Evolutionary conservation across 371 early-diverging fungal species (phyloP).

Genomic region (Cokeromyces recurvatus): DNA sequence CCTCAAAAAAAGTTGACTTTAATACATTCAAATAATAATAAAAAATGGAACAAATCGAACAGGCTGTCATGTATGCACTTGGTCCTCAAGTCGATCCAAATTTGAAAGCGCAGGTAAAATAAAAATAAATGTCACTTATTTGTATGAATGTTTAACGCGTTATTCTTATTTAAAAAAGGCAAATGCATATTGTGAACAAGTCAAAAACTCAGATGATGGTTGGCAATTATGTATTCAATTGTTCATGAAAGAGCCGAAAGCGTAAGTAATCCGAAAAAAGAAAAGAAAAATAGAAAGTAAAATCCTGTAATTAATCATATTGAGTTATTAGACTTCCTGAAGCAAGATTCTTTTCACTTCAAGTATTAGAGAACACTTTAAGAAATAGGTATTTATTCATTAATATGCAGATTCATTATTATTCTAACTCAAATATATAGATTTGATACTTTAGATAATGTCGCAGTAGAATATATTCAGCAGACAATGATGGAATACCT

Average conservation of each 20-base stretch:
- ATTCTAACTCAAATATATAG: slow-evolving; percentile 31
- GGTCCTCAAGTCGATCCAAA: slow-evolving; percentile 66
- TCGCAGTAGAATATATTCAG: slow-evolving; percentile 54
- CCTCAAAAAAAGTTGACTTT: no score
- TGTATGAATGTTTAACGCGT: no score
- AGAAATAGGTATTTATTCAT: slow-evolving; percentile 47
- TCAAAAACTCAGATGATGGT: slow-evolving; percentile 75
- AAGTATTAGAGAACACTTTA: slow-evolving; percentile 77
- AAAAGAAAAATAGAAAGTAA: neutral
- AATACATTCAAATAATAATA: no score
- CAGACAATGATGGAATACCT: slow-evolving; percentile 72
- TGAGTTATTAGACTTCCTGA: slow-evolving; percentile 58
- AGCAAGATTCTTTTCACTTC: slow-evolving; percentile 80
- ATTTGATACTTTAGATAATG: slow-evolving; percentile 50
- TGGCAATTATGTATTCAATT: slow-evolving; percentile 84
- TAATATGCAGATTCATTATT: neutral
- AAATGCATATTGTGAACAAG: slow-evolving; percentile 78
- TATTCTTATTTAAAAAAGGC: no score
- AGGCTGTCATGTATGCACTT: slow-evolving; percentile 80
- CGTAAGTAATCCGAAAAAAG: slow-evolving; percentile 43
- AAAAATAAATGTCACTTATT: neutral
- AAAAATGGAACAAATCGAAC: slow-evolving; percentile 78
- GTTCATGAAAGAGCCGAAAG: slow-evolving; percentile 69
- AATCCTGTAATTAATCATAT: no score
- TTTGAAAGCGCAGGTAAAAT: slow-evolving; percentile 69